phyloP scores from a whole-genome alignment of 345 rosid species.

The Bruguiera gymnorhiza region DNA sequence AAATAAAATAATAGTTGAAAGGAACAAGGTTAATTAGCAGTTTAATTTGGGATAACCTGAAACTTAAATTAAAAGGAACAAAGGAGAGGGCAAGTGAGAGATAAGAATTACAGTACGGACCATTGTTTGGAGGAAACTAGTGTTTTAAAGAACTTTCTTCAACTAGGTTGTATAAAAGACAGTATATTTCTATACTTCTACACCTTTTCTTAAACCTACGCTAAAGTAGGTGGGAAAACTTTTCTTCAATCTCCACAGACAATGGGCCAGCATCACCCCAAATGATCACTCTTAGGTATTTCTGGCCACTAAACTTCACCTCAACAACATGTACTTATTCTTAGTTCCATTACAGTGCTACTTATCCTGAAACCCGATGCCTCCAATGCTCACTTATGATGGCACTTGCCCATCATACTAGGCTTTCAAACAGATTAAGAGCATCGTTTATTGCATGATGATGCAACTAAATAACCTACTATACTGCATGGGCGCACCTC shows the following conservation, averaged over 20 bases:
- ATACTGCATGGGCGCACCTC: constrained; percentile 49
- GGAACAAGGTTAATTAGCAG: too few relatives aligned
- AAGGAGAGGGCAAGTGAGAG: too few relatives aligned
- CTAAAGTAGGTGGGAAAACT: background rate
- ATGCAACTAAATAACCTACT: background rate
- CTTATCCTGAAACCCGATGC: background rate
- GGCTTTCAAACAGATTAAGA: background rate
- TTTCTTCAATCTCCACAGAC: background rate
- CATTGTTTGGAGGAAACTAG: too few relatives aligned
- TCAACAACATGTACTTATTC: background rate
- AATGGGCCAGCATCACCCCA: background rate
- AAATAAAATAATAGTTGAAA: too few relatives aligned
- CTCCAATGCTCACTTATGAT: background rate
- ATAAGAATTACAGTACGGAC: too few relatives aligned
- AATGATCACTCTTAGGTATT: background rate
- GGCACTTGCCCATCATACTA: background rate
- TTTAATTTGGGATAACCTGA: too few relatives aligned
- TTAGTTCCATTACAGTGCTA: background rate
- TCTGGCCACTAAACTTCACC: background rate
- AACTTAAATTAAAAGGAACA: too few relatives aligned
- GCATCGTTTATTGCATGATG: background rate
- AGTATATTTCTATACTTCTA: background rate
- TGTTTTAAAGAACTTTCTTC: too few relatives aligned
- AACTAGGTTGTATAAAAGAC: too few relatives aligned
- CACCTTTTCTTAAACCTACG: background rate